These are phyloP conservation scores for Tulasnella sp. DNA, from an alignment of 768 basidiomycete genomes.

Conservation along the genomic window DNA sequence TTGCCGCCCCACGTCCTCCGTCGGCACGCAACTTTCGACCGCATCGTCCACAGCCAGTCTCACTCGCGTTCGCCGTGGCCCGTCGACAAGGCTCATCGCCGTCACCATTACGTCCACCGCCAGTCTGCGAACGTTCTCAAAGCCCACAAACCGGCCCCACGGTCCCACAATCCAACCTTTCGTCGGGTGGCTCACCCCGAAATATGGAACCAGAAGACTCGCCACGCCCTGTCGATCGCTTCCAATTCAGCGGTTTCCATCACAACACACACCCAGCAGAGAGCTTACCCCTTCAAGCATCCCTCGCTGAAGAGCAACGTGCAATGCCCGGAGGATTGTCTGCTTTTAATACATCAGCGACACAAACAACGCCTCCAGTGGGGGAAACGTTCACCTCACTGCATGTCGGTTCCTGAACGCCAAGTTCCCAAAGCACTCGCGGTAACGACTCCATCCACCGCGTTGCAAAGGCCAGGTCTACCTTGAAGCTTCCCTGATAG, in stretches of 20 bases:
- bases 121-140: conserved; percentile 49
- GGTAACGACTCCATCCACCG: conserved; percentile 77
- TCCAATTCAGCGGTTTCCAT: neutral
- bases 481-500: conserved; percentile 51
- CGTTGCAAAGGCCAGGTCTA: conserved; percentile 33
- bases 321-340: conserved; percentile 33
- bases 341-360: conserved; percentile 38
- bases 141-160: conserved; percentile 59
- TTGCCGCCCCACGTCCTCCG: neutral
- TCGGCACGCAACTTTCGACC: neutral
- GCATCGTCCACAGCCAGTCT: conserved; percentile 23
- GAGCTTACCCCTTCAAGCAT: conserved; percentile 39
- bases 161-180: conserved; percentile 75
- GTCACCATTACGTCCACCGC: conserved; percentile 56
- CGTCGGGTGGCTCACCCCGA: conserved; percentile 67
- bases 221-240: conserved; percentile 35
- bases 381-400: conserved; percentile 54
- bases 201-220: conserved; percentile 70
- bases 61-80: conserved; percentile 1
- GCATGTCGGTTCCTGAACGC: conserved; percentile 50
- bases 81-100: neutral
- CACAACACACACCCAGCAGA: neutral
- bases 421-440: conserved; percentile 80
- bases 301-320: conserved; percentile 58
- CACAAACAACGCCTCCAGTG: conserved; percentile 4